Conservation (phyloP, 2,329 filamentous ascomycete genomes). For the Leptographium lundbergii region DNA sequence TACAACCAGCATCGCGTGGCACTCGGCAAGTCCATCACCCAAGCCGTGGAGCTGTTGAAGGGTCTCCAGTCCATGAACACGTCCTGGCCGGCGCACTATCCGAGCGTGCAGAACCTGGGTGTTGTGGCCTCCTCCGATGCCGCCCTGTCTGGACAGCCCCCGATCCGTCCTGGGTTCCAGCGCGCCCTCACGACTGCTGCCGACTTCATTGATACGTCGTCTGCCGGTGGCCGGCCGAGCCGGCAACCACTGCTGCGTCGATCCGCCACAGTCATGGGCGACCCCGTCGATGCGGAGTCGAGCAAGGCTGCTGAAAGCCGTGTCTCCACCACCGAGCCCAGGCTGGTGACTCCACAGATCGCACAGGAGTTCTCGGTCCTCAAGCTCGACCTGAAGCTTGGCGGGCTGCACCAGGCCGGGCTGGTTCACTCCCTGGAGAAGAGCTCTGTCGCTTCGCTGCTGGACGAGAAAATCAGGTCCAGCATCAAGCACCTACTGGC, state of each 20-base stretch:
- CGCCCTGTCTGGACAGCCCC: slow-evolving; percentile 29
- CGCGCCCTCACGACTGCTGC: slow-evolving; percentile 50
- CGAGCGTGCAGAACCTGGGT: slow-evolving; percentile 54
- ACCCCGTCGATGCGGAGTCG: slow-evolving; percentile 51
- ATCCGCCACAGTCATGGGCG: slow-evolving; percentile 59
- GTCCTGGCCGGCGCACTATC: slow-evolving; percentile 90
- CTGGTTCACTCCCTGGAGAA: slow-evolving; percentile 93
- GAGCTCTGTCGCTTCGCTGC: slow-evolving; percentile 71
- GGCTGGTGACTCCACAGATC: slow-evolving; percentile 82
- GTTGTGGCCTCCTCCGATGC: slow-evolving; percentile 25
- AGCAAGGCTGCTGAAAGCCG: slow-evolving; percentile 57
- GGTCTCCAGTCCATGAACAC: slow-evolving; percentile 78
- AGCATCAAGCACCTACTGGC: slow-evolving; percentile 83
- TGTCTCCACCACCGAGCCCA: slow-evolving; percentile 46
- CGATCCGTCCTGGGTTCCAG: slow-evolving; percentile 45
- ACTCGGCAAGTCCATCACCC: slow-evolving; percentile 76
- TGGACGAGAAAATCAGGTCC: slow-evolving; percentile 89
- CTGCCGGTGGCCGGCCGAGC: neutral
- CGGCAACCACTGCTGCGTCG: slow-evolving; percentile 30
- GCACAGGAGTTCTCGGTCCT: slow-evolving; percentile 92
- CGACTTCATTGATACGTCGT: slow-evolving; percentile 20
- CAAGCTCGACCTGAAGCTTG: slow-evolving; percentile 88
- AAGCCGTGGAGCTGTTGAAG: slow-evolving; percentile 72
- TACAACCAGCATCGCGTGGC: slow-evolving; percentile 87
- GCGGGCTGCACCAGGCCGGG: slow-evolving; percentile 73